Base-by-base conservation (phyloP, 768 basidiomycete genomes). In the Mycena vulgaris region DNA sequence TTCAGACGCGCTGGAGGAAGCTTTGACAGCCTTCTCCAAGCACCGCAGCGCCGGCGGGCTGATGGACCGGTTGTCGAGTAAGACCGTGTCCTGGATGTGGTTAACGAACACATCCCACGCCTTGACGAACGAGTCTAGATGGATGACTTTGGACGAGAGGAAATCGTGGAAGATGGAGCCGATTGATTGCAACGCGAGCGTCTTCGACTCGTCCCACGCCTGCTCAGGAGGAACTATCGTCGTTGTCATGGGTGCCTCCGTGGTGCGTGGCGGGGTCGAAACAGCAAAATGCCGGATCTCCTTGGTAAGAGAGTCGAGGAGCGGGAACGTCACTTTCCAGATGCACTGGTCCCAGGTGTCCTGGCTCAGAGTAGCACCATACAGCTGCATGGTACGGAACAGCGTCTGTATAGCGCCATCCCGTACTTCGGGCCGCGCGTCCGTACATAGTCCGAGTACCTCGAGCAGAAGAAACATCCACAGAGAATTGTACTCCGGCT, bases 331-430 rank as follows among this genome's bases (percentile, higher is more conserved):
- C 65, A 98, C 88, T 77, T 92, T 91, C 93, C 95, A 96, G n/a
- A 97, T 85, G 68, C 95, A 95, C 61, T 94, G 90, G 47, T 93
- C 90, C 97, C 97, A 99, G 0, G 93, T 94, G 8, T 91, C 91
- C 42, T 87, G 77, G 75, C 92, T 93, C 57, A 99, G 83, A 0
- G 92, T 95, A 10, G 91, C 90, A 2, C 97, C 97, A 77, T 99
- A 98, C 13, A 98, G 85, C 79, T 97, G 95, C 83, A 98, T 89
- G 2, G 95, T 95, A 55, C 97, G 88, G 82, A 98, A 99, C 61
- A 99, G 79, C 2, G 97, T 98, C 80, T 98, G 96, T 51, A 98
- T 97, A 13, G 97, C 96, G 1, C 95, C 95, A 72, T 94, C 93
- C 21, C 97, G 89, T 0, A 97, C 95, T 77, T 99, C 97, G 23